Base-by-base conservation (phyloP, 2,329 filamentous ascomycete species). In the Xylariales sp. region DNA sequence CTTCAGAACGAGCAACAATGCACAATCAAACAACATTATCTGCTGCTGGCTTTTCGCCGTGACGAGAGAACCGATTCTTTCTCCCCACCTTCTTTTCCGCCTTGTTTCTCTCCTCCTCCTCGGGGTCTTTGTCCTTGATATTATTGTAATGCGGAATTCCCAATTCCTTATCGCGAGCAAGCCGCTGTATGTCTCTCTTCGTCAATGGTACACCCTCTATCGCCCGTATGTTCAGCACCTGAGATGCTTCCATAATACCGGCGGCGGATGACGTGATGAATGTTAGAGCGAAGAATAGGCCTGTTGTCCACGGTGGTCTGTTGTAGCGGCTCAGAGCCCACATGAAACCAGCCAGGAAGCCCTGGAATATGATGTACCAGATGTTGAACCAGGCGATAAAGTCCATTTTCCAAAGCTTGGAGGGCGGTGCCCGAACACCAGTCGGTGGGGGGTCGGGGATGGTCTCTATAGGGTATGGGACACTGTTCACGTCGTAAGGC, bases 351-450 rank as follows among this genome's bases (percentile, higher is more conserved):
- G 89, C 91, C 1, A 97, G 84, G 18, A 88, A 85, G 46, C 85
- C 85, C 78, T 97, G 94, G 52, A 96, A 85, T 62, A 94, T 85
- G 0, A 93, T 96, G 75, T 97, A 97, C 81, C 83, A 85, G 3
- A 93, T 85, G 80, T 93, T 94, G 73, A 90, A 85, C 90, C 91
- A 94, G 43, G 97, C 84, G 41, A 95, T 88, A 64, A 91, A 88
- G 72, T 96, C 92, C 75, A 97, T 82, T 79, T 92, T 94, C 92
- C 92, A 95, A 10, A 86, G 71, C 28, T 80, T 80, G 0, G 92
- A 93, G 1, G 90, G 85, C 3, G 87, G 86, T 0, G 92, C 92
- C 4, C 91, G 88, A 16, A 87, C 78, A 9, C 90, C 92, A 0
- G 93, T 95, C n/a, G 92, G 82, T 0, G 92, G 92, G 0, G 87